These are phyloP conservation scores for Talaromyces verruculosus DNA, from an alignment of 2,329 filamentous ascomycete species.

Conservation along the genomic window DNA sequence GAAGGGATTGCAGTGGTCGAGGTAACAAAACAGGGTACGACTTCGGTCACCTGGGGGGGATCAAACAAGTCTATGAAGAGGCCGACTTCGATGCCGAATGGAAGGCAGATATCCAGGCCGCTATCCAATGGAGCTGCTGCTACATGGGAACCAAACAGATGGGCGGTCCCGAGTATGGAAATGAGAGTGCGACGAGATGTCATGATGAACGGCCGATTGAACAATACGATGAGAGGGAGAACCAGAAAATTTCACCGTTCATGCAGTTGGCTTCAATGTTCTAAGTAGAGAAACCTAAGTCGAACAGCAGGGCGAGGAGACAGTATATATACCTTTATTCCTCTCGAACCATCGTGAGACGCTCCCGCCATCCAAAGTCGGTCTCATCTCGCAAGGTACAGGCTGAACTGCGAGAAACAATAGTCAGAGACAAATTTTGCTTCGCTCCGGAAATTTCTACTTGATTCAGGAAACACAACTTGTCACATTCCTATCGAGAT, in stretches of 20 bases:
- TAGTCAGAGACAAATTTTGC: too few species aligned
- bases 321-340: not conserved
- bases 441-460: too few species aligned
- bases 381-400: too few species aligned
- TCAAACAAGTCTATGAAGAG: not conserved
- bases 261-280: too few species aligned
- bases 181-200: not conserved
- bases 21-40: not conserved
- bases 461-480: too few species aligned
- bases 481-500: too few species aligned
- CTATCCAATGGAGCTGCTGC: not conserved
- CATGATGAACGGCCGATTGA: not conserved
- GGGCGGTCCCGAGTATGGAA: not conserved
- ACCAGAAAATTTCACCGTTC: not conserved
- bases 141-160: not conserved
- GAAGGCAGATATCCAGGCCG: not conserved
- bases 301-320: not conserved
- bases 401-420: too few species aligned
- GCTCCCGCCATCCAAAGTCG: too few species aligned
- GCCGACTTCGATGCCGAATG: not conserved
- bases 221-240: not conserved
- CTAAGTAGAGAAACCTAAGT: too few species aligned
- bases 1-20: not conserved
- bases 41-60: not conserved
- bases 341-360: not conserved